phyloP scores from a whole-genome alignment of 331 rosid species.

The Ulmus americana region DNA sequence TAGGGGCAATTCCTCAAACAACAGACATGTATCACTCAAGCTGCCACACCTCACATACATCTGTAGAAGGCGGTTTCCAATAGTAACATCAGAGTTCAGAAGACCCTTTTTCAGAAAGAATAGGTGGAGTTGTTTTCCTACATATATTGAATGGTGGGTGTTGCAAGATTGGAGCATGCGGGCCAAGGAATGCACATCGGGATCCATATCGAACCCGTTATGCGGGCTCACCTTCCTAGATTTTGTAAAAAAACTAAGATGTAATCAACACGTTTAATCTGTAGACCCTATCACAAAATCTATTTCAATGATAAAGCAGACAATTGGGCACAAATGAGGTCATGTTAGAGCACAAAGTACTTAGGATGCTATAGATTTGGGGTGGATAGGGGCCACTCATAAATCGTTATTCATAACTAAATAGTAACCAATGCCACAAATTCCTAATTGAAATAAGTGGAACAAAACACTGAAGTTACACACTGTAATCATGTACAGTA shows the following conservation, averaged over 20 bases:
- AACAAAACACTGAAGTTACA: too few relatives aligned
- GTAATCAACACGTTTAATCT: too few relatives aligned
- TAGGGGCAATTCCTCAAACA: constrained; percentile 69
- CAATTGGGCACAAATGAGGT: neutral
- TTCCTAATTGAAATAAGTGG: neutral
- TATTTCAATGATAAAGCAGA: constrained; percentile 7
- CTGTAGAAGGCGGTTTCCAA: constrained; percentile 60
- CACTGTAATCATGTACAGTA: neutral
- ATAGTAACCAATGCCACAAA: neutral
- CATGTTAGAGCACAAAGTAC: neutral
- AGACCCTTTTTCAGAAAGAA: constrained; percentile 54
- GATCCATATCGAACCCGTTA: constrained; percentile 21
- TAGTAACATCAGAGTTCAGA: constrained; percentile 28
- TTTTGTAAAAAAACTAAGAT: neutral
- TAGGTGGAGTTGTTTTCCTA: constrained; percentile 53
- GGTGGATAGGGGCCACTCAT: neutral
- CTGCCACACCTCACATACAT: constrained; percentile 37
- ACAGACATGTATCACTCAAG: constrained; percentile 32
- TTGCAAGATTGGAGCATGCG: constrained; percentile 38
- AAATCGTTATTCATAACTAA: neutral
- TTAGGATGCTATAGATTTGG: neutral
- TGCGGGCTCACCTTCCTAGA: constrained; percentile 2
- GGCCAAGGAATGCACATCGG: constrained; percentile 37
- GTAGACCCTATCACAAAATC: neutral
- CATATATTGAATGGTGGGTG: constrained; percentile 25